Evolutionary conservation across 208 protist species (phyloP), one percentile per base, ranked within the genome.

Genomic region (Crithidia acanthocephali): DNA sequence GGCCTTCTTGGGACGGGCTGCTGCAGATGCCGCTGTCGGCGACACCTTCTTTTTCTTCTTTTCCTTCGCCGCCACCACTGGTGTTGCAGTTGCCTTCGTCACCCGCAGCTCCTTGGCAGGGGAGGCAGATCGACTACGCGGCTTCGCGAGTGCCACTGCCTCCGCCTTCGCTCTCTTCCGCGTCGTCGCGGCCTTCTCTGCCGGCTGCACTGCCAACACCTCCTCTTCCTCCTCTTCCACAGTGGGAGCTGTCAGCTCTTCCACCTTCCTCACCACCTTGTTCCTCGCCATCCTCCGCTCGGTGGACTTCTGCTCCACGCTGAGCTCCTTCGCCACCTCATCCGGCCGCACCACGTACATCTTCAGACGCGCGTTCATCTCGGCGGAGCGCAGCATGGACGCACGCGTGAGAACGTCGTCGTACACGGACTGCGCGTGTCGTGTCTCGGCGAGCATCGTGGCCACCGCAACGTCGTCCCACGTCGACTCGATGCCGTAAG

Each of bases 341-440:
- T 57, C 68, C n/a, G 30, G 60, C 10, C 16, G 11, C 8, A 86
- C 64, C 2, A 59, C 52, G 69, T 83, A 83, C 13, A 72, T 18
- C 1, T 47, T 18, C 15, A 79, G 70, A 22, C 40, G 45, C 37
- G 35, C 59, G 45, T 76, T 84, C 56, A 44, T 56, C 11, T 64
- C 55, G 27, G 58, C 23, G 2, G 72, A 63, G 20, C 90, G 86
- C 57, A 95, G 81, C 40, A 76, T 52, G 13, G 78, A 53, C 0
- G 86, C 86, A 20, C 87, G 71, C 7, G 82, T 65, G 25, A 95
- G 72, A 11, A 93, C 71, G 76, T 93, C 87, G 74, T 95, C 90
- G 68, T 95, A 95, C 15, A 95, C 90, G 6, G 81, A 92, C 18
- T 78, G 72, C 13, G 74, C 73, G 30, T 47, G 25, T n/a, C 90